phyloP scores from a whole-genome alignment of 164 flowering plant genomes.

The Vitis labrusca region DNA sequence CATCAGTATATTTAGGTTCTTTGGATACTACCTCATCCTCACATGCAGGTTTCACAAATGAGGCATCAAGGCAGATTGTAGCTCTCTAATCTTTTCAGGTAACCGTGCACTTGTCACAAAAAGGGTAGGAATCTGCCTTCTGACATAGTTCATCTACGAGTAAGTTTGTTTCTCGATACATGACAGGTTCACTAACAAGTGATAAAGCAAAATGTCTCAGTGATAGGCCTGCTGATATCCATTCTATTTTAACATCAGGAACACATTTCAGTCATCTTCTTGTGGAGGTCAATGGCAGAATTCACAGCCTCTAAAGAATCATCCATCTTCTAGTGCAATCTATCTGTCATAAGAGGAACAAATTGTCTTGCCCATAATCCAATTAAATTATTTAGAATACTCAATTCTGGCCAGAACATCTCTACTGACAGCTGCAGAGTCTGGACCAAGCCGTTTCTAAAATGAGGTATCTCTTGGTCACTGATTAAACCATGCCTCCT shows the following conservation, averaged over 20 bases:
- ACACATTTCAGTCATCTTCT: conserved; percentile 99
- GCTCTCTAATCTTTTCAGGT: conserved; percentile 75
- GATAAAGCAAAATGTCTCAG: conserved; percentile 99
- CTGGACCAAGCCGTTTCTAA: no score
- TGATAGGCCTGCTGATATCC: conserved; percentile 74
- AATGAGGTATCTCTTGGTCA: no score
- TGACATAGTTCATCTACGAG: conserved; percentile 89
- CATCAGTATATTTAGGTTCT: no score
- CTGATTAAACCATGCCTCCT: no score
- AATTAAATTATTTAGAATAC: no score
- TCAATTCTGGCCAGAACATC: no score
- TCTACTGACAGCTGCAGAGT: no score
- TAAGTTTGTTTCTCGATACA: conserved; percentile 94
- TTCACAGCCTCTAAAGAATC: conserved; percentile 84
- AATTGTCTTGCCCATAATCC: no score
- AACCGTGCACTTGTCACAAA: conserved; percentile 98
- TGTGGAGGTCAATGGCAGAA: conserved; percentile 81
- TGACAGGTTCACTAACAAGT: conserved; percentile 98
- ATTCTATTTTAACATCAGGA: conserved; percentile 85
- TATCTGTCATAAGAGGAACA: conserved; percentile 5
- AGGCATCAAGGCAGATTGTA: conserved; percentile 39
- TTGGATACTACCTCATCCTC: no score
- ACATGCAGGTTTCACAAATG: no score
- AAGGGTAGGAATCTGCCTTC: conserved; percentile 82
- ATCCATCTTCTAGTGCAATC: conserved; percentile 98